Base-by-base conservation (phyloP, 805 yeast genomes). In the Priceomyces medius region DNA sequence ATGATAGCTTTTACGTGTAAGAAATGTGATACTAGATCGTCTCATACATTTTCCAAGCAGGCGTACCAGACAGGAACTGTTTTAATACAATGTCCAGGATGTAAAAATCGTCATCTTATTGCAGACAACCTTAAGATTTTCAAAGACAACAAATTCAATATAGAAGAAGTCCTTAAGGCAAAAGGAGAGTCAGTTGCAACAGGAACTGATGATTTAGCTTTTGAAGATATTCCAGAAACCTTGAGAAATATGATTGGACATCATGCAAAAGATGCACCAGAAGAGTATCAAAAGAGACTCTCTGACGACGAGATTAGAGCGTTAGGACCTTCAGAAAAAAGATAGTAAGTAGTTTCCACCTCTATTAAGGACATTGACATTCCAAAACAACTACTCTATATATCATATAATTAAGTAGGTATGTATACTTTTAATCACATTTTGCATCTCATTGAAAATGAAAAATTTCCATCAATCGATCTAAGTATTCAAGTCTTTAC, bases 1-100 rank as follows among this genome's bases (percentile, higher is more conserved):
- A 84, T 88, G 84, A 76, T 91, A 17, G 91, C 96, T 0, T 90
- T 91, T 66, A 91, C 97, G 0, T 91, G 98, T 65, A 91, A 89
- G 59, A 79, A 80, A 49, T 91, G 98, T 64, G 74, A 79, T 35
- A 78, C 85, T 2, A 70, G 97, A 42, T 88, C 97, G 0, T 80
- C 89, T 3, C 98, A 91, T 56, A 76, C 83, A n/a, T 84, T 91
- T 56, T 85, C 96, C 4, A 90, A 90, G 51, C 98, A 91, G 63
- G 90, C 97, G 0, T 91, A 91, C 59, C 79, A 83, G 10, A 68
- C 73, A 7, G 98, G 98, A 1, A 83, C 96, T 0, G 96, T 91
- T 3, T 66, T 88, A 38, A 84, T 91, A 18, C 88, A 88, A 55
- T 91, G 98, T 59, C 98, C 98, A 0, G 86, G 89, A 12, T 91